Conservation (phyloP, 352 stramenopile genomes). For the Phytophthora parvispora region DNA sequence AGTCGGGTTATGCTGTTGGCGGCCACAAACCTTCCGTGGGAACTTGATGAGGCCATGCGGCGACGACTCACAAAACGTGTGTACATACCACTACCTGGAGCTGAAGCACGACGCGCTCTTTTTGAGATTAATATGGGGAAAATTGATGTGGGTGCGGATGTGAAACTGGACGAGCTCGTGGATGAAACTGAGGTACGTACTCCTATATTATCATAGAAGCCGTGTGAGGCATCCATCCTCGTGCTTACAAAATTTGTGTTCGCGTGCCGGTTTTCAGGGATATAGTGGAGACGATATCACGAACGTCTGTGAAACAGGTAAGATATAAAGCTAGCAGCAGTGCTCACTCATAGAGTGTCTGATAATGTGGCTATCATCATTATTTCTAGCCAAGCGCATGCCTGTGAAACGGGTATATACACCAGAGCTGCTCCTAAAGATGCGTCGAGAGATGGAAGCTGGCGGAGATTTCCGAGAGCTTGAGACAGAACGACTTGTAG, state of each 20-base stretch:
- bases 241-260: not conserved
- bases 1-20: slow-evolving; percentile 94
- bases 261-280: slow-evolving; percentile 27
- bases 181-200: slow-evolving; percentile 69
- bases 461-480: slow-evolving; percentile 49
- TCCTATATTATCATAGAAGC: not conserved
- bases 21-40: slow-evolving; percentile 98
- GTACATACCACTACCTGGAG: slow-evolving; percentile 77
- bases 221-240: not conserved
- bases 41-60: slow-evolving; percentile 97
- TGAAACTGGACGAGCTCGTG: slow-evolving; percentile 79
- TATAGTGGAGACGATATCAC: slow-evolving; percentile 74
- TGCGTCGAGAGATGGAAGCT: slow-evolving; percentile 57
- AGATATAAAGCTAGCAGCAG: not conserved
- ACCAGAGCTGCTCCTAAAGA: slow-evolving; percentile 66
- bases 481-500: slow-evolving; percentile 65
- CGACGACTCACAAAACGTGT: slow-evolving; percentile 97
- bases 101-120: slow-evolving; percentile 67
- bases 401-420: slow-evolving; percentile 85
- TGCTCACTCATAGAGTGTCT: not conserved
- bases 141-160: slow-evolving; percentile 86
- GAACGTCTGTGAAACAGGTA: slow-evolving; percentile 64
- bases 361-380: not conserved
- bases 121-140: slow-evolving; percentile 82
- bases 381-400: slow-evolving; percentile 77